A percentile compares a stretch with the other conserved stretches of the same genome.
Evolutionary conservation across 1,284 basidiomycete species (phyloP).

Genomic region (Jaminaea rosea): DNA sequence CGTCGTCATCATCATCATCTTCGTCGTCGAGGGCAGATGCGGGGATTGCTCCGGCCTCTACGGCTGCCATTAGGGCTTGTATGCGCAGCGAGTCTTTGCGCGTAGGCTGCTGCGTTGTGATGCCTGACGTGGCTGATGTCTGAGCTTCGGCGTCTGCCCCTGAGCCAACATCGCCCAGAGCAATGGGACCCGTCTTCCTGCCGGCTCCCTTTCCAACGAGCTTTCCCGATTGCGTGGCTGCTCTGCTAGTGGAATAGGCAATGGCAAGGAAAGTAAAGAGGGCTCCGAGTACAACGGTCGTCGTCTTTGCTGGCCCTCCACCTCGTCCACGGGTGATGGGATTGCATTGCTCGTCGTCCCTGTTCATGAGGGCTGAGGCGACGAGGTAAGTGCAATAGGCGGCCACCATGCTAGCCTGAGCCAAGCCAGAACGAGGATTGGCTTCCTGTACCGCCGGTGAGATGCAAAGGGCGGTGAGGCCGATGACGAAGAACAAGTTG

Average conservation of each 20-base stretch:
- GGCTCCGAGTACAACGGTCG: constrained; percentile 81
- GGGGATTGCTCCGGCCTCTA: constrained; percentile 89
- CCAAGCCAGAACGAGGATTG: constrained; percentile 87
- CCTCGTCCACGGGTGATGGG: constrained; percentile 62
- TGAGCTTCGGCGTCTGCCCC: constrained; percentile 32
- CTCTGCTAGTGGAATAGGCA: constrained; percentile 90
- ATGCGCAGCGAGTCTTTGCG: constrained; percentile 80
- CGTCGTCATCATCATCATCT: constrained; percentile 59
- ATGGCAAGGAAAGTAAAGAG: constrained; percentile 96
- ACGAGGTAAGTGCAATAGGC: constrained; percentile 95
- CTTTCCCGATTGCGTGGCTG: constrained; percentile 87
- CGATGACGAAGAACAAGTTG: constrained; percentile 72
- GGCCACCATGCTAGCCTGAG: constrained; percentile 91
- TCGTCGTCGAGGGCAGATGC: constrained; percentile 78
- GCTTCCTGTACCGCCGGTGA: constrained; percentile 80
- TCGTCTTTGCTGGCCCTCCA: constrained; percentile 64
- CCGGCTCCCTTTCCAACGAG: constrained; percentile 57
- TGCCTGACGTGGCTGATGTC: constrained; percentile 50
- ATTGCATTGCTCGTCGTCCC: constrained; percentile 75
- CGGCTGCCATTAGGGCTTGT: constrained; percentile 86
- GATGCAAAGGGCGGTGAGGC: constrained; percentile 75
- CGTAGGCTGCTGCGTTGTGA: constrained; percentile 69
- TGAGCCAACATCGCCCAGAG: constrained; percentile 15
- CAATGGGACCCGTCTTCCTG: background rate
- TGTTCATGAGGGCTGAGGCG: constrained; percentile 87